Conservation (phyloP, 208 protist genomes). For the Crithidia mellificae region DNA sequence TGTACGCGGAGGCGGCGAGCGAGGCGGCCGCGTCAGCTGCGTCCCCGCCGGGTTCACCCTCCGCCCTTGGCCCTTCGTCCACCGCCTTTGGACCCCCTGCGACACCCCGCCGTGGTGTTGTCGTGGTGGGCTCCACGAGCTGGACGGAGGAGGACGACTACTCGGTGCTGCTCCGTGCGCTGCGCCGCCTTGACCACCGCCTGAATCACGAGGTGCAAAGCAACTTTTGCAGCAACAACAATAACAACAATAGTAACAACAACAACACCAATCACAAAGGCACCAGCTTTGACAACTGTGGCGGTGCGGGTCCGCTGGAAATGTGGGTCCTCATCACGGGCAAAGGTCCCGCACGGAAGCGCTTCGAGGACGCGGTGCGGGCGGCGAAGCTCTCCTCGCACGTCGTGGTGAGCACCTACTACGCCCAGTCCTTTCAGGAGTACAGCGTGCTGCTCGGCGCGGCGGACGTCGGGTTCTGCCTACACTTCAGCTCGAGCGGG, state of each 20-base stretch:
- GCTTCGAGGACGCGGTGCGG: conserved; percentile 67
- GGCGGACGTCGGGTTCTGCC: conserved; percentile 93
- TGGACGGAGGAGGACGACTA: conserved; percentile 98
- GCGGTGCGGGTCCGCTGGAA: conserved; percentile 6
- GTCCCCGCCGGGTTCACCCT: conserved; percentile 9
- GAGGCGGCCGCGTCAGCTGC: background rate
- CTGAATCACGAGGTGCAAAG: conserved; percentile 37
- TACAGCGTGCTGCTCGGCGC: conserved; percentile 92
- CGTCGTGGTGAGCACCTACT: conserved; percentile 87
- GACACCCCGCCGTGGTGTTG: conserved; percentile 33
- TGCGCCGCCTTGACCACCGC: conserved; percentile 78
- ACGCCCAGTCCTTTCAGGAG: conserved; percentile 90
- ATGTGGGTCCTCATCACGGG: conserved; percentile 87
- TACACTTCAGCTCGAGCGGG: conserved; percentile 94
- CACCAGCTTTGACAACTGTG: too few species aligned
- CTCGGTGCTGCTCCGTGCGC: conserved; percentile 88
- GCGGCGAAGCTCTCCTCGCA: conserved; percentile 57
- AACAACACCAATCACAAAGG: background rate
- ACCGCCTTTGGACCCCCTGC: background rate
- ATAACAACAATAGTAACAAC: conserved; percentile 25
- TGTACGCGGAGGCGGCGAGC: conserved; percentile 37
- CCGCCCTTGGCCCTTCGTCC: conserved; percentile 3
- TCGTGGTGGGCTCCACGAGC: conserved; percentile 94
- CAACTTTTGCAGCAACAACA: conserved; percentile 1
- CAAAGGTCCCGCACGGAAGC: conserved; percentile 56